Evolutionary conservation across 768 basidiomycete genomes (phyloP), one percentile per base, ranked within the genome.

Genomic region (Sporobolomyces roseus): DNA sequence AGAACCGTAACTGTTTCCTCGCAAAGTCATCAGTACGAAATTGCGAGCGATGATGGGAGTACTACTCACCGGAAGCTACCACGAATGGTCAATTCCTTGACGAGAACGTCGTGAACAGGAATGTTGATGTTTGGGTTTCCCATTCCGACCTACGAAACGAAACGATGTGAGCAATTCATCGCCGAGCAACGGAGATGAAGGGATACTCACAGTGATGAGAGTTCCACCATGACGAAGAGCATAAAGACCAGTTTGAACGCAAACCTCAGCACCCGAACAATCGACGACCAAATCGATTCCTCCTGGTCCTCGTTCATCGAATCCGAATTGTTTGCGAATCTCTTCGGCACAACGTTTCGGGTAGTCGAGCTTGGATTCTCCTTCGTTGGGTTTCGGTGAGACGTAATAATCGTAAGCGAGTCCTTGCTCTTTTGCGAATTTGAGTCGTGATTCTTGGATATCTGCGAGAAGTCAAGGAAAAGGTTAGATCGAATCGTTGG

Each of bases 131-230:
- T 84, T 10, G 89, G 83, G 52, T 83, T 82, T 23, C 93, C 93
- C 86, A 90, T 90, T 54, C 93, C 93, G 70, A 94, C 89, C 85
- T 91, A n/a, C n/a, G n/a, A n/a, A n/a, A n/a, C n/a, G n/a, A n/a
- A n/a, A n/a, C n/a, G n/a, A n/a, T n/a, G n/a, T n/a, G n/a, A n/a
- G n/a, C n/a, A n/a, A n/a, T n/a, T n/a, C n/a, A n/a, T n/a, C n/a
- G n/a, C n/a, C n/a, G n/a, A n/a, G n/a, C n/a, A n/a, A n/a, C n/a
- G n/a, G n/a, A n/a, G n/a, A n/a, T n/a, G n/a, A n/a, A n/a, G 23
- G 23, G 19, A 1, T 29, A 25, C 70, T 59, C 41, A 73, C 71
- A 66, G 72, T 68, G 35, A 74, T 66, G n/a, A 68, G 62, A 14
- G 62, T 87, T 54, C 91, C 90, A 63, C 91, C 90, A 41, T 83